Percentiles rank a stretch among this genome's conserved stretches.
phyloP scores from a whole-genome alignment of 768 basidiomycete genomes.

The Zangia roseola region DNA sequence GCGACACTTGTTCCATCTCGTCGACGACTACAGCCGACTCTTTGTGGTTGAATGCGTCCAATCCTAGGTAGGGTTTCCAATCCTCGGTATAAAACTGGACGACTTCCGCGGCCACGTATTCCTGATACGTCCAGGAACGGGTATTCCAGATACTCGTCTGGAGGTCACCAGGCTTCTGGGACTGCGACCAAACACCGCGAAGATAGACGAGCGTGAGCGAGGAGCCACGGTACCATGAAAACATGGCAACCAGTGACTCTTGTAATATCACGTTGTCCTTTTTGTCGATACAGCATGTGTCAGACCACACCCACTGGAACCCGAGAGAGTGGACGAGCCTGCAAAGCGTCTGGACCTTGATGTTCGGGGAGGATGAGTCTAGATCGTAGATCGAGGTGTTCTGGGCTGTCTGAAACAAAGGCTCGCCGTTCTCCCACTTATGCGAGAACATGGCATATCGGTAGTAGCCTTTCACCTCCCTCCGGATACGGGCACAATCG shows the following conservation, averaged over 20 bases:
- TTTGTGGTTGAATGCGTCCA: background rate
- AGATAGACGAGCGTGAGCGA: slow-evolving; percentile 2
- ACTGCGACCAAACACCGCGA: background rate
- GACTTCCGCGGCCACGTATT: background rate
- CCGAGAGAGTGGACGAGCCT: background rate
- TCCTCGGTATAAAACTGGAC: background rate
- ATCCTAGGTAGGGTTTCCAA: background rate
- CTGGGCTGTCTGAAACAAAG: background rate
- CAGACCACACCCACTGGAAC: slow-evolving; percentile 1
- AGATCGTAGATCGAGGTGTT: background rate
- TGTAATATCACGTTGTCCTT: background rate
- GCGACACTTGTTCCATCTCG: background rate
- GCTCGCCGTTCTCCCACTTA: background rate
- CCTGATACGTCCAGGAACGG: slow-evolving; percentile 1
- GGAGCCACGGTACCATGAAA: slow-evolving; percentile 4
- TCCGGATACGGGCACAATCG: background rate
- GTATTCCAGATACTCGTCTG: slow-evolving; percentile 3
- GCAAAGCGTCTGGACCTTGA: background rate
- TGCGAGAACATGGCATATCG: slow-evolving; percentile 6
- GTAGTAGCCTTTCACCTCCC: background rate
- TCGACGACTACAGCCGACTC: slow-evolving; percentile 6
- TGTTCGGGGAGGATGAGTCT: background rate
- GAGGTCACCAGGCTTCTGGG: background rate
- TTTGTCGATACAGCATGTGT: slow-evolving; percentile 8
- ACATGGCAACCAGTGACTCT: slow-evolving; percentile 9